phyloP scores from a whole-genome alignment of 495 filamentous ascomycete genomes.

The Haplographium delicatum region DNA sequence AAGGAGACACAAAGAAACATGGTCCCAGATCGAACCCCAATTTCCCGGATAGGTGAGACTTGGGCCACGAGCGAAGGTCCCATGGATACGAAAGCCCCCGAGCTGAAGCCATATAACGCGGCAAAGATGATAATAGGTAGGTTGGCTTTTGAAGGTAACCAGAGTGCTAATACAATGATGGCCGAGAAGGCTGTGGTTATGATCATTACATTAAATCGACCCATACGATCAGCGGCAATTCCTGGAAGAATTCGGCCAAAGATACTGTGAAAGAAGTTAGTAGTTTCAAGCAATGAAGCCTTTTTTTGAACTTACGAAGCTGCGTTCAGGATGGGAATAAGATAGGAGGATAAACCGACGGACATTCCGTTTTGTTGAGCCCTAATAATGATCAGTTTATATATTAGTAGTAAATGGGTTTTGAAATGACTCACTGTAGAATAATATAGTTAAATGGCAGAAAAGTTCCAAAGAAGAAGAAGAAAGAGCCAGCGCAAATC shows the following conservation, averaged over 20 bases:
- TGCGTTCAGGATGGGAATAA: constrained; percentile 68
- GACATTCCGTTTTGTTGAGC: constrained; percentile 57
- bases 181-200: constrained; percentile 52
- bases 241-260: constrained; percentile 71
- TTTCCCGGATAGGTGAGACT: constrained; percentile 66
- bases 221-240: constrained; percentile 65
- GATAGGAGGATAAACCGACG: constrained; percentile 50
- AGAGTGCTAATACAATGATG: constrained; percentile 63
- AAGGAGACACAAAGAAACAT: constrained; percentile 58
- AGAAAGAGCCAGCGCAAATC: constrained; percentile 46
- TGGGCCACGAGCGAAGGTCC: constrained; percentile 56
- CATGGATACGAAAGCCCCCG: constrained; percentile 66
- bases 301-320: constrained; percentile 56
- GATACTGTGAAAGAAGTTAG: constrained; percentile 36
- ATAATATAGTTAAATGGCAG: constrained; percentile 70
- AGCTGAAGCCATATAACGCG: constrained; percentile 65
- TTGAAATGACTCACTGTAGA: constrained; percentile 31
- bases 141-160: constrained; percentile 57
- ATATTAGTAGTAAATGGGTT: neutral
- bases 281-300: neutral
- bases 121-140: constrained; percentile 61
- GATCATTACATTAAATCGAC: constrained; percentile 71
- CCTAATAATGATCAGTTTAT: neutral
- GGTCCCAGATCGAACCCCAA: constrained; percentile 67
- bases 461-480: constrained; percentile 70